A percentile compares a stretch with the other conserved stretches of the same genome.
Conservation (phyloP, 352 stramenopile genomes). For the Phytophthora palmivora region DNA sequence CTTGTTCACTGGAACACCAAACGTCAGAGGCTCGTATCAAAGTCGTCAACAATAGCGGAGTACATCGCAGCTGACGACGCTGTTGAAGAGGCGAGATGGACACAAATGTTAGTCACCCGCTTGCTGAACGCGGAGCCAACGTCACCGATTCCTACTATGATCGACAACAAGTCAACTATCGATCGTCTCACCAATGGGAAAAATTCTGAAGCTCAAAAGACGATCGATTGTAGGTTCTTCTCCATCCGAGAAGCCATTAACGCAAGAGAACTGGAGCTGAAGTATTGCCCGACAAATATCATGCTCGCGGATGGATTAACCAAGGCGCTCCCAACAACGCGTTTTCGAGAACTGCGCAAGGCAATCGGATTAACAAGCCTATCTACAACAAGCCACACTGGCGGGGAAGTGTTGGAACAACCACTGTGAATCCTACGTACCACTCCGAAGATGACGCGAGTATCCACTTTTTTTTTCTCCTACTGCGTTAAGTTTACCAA, state of each 20-base stretch:
- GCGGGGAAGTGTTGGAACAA: too few species aligned
- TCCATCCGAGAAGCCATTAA: slow-evolving; percentile 9
- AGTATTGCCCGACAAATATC: slow-evolving; percentile 9
- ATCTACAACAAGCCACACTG: too few species aligned
- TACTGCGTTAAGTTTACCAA: too few species aligned
- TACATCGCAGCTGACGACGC: slow-evolving; percentile 19
- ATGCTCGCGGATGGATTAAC: slow-evolving; percentile 19
- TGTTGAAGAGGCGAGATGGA: slow-evolving; percentile 13
- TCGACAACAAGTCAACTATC: slow-evolving; percentile 24
- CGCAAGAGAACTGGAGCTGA: background rate
- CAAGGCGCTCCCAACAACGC: background rate
- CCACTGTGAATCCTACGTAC: too few species aligned
- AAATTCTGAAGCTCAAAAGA: slow-evolving; percentile 19
- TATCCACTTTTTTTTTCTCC: too few species aligned
- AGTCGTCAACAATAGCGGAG: slow-evolving; percentile 19
- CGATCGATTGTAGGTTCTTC: slow-evolving; percentile 20
- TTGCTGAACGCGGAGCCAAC: background rate
- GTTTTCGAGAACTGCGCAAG: slow-evolving; percentile 6
- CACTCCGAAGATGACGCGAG: too few species aligned
- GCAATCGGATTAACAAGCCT: too few species aligned
- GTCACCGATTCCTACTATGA: slow-evolving; percentile 5
- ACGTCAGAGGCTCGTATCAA: slow-evolving; percentile 10
- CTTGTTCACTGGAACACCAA: slow-evolving; percentile 8
- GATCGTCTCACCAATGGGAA: slow-evolving; percentile 5
- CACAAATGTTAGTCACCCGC: background rate